A percentile compares a stretch with the other conserved stretches of the same genome.
Conservation (phyloP, 2,329 filamentous ascomycete genomes). For the Phialocephala subalpina region DNA sequence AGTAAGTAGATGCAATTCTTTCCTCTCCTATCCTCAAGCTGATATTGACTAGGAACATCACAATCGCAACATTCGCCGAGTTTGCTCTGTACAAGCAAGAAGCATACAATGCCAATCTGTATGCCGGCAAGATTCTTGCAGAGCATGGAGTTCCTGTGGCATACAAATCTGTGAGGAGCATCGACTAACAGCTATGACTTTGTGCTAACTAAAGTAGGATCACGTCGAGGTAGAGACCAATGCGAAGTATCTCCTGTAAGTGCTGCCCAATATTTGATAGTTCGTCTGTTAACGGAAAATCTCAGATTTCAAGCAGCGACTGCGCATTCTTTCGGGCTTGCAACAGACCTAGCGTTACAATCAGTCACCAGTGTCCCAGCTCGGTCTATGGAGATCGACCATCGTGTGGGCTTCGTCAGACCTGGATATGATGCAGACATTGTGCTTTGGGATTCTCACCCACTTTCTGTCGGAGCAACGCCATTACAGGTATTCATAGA, state of each 20-base stretch:
- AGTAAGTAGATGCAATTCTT: constrained; percentile 39
- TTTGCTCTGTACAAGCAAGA: constrained; percentile 53
- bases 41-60: constrained; percentile 46
- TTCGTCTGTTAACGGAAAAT: constrained; percentile 4
- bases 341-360: constrained; percentile 50
- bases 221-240: constrained; percentile 45
- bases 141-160: constrained; percentile 51
- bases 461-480: constrained; percentile 53
- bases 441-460: constrained; percentile 58
- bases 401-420: constrained; percentile 53
- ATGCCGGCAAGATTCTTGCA: constrained; percentile 49
- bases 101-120: constrained; percentile 50
- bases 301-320: constrained; percentile 49
- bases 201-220: constrained; percentile 39
- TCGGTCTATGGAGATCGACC: constrained; percentile 50
- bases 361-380: constrained; percentile 56
- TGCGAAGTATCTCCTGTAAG: constrained; percentile 51
- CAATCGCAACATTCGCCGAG: constrained; percentile 53
- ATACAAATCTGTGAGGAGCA: constrained; percentile 48
- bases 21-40: background rate
- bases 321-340: constrained; percentile 51
- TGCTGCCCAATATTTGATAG: background rate
- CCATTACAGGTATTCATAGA: constrained; percentile 58
- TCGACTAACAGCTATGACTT: background rate
- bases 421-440: constrained; percentile 59